Evolutionary conservation across 768 basidiomycete species (phyloP), one percentile per base, ranked within the genome.

Genomic region (Strobilomyces confusus): DNA sequence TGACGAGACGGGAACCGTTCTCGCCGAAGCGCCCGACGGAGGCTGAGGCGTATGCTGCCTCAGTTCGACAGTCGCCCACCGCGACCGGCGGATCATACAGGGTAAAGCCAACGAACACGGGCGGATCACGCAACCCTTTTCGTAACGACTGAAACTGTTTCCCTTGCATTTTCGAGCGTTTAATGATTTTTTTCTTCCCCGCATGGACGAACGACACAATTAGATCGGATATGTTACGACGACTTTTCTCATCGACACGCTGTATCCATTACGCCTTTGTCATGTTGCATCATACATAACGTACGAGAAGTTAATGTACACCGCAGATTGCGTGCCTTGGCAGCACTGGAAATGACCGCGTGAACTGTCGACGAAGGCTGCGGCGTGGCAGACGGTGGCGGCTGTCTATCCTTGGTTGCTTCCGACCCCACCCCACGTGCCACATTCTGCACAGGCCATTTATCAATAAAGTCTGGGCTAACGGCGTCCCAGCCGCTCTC

Each of bases 1-100:
- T 58, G 52, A 65, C 34, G 44, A 70, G 56, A 58, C 61, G 64
- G 26, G 62, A 66, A 34, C 56, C 63, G 1, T 63, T 63, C 22
- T 55, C 65, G 7, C 58, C 64, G 17, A 69, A 66, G 48, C 63
- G 64, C 44, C 66, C 58, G 13, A 83, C 85, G 25, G 82, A 82
- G 26, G 87, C 86, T 23, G 79, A 86, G 72, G 71, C 66, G 49
- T 86, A 86, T 55, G 80, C 80, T 34, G 72, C 73, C 55, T 73
- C 79, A 41, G 70, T 82, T 20, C 69, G 76, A 57, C 71, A 69
- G 54, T 62, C 65, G 25, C 59, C 69, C 12, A 64, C 66, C 42
- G 53, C 55, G 14, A 32, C 37, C 36, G 72, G 71, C 52, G 76
- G 73, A 33, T 64, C 73, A 51, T 71, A 74, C 63, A 75, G 73